Percentiles rank a stretch among this genome's conserved stretches.
These are phyloP conservation scores for Closterium sp. DNA, from an alignment of 139 green algal species.

Conservation along the genomic window DNA sequence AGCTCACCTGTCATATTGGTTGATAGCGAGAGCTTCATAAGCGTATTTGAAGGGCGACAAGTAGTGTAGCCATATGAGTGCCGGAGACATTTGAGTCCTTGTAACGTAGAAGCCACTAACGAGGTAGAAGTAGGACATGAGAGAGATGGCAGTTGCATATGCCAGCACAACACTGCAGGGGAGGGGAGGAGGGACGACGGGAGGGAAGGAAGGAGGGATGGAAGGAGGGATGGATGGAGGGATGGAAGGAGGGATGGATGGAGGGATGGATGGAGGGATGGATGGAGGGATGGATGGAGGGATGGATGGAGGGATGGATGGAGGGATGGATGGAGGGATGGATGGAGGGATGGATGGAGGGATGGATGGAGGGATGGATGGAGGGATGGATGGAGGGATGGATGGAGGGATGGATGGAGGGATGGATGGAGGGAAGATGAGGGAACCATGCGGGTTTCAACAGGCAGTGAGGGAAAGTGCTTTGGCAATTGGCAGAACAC, in stretches of 20 bases:
- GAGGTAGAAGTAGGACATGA: not conserved
- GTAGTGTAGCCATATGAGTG: not conserved
- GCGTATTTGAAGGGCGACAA: not conserved
- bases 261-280: not conserved
- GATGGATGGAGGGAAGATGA: no score
- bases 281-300: not conserved
- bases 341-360: no score
- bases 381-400: no score
- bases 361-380: no score
- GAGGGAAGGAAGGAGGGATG: not conserved
- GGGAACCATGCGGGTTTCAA: no score
- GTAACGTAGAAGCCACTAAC: not conserved
- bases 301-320: not conserved
- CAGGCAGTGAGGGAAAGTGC: no score
- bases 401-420: no score
- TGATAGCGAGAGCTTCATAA: not conserved
- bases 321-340: not conserved
- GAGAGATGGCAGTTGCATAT: not conserved
- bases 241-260: no score
- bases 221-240: not conserved
- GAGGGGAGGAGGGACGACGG: no score
- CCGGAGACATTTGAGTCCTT: not conserved
- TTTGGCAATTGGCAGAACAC: no score
- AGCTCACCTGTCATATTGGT: not conserved
- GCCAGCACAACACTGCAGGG: not conserved